These are phyloP conservation scores for Geopyxis carbonaria DNA, from an alignment of 495 filamentous ascomycete species.

Conservation along the genomic window DNA sequence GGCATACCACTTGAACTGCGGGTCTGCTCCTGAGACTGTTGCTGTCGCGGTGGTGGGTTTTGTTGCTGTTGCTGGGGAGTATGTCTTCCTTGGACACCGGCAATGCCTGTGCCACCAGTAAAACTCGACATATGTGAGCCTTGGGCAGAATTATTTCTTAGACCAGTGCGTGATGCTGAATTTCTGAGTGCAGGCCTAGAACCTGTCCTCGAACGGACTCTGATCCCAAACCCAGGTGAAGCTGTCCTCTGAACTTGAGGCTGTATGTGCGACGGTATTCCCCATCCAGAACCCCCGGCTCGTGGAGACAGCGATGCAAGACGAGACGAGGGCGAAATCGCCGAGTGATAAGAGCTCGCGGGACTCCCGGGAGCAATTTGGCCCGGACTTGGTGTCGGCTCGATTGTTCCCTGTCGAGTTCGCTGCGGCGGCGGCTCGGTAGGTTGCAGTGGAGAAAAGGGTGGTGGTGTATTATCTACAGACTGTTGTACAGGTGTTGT, in stretches of 20 bases:
- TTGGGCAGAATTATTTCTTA: constrained; percentile 1
- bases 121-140: background rate
- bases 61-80: constrained; percentile 5
- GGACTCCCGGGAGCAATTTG: constrained; percentile 3
- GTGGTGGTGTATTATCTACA: constrained; percentile 11
- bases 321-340: constrained; percentile 10
- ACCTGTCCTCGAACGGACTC: constrained; percentile 13
- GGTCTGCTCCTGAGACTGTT: constrained; percentile 5
- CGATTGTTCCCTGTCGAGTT: background rate
- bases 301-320: constrained; percentile 13
- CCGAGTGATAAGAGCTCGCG: no score
- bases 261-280: constrained; percentile 7
- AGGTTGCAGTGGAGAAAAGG: constrained; percentile 11
- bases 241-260: constrained; percentile 1
- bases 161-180: background rate
- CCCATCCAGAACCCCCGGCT: constrained; percentile 7
- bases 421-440: background rate
- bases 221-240: constrained; percentile 10
- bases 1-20: constrained; percentile 8
- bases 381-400: background rate
- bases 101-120: background rate
- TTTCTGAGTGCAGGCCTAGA: constrained; percentile 1
- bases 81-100: background rate
- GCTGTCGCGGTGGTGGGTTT: background rate
- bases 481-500: constrained; percentile 11